Base-by-base conservation (phyloP, 441 rosid genomes). In the Gossypium gossypioides region DNA sequence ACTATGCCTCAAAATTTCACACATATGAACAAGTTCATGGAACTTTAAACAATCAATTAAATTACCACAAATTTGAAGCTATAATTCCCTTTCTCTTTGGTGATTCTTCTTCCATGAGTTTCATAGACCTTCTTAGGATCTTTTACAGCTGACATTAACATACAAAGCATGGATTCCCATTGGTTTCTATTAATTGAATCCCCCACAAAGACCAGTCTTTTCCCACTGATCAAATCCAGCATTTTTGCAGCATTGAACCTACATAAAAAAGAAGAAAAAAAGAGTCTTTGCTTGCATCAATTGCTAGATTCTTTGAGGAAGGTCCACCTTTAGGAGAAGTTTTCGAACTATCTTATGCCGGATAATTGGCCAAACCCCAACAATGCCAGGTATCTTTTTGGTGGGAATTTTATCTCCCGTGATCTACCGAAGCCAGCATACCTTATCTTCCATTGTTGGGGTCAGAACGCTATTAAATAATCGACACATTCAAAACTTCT, bases 111-210 rank as follows among this genome's bases (percentile, higher is more conserved):
- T 2, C 92, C 80, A 64, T 24, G 99, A 3, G 89, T 87, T 79
- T 94, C 97, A 73, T 92, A 92, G 61, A 92, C 93, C 85, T 60
- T 89, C 79, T 84, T 89, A 2, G 91, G 91, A 85, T 92, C 99
- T 78, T 61, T 84, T 65, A 90, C 77, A 48, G 89, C 97, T 76
- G 76, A 83, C 81, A 88, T 81, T 77, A 94, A 73, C 90, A 90
- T 54, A 77, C 99, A 94, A 67, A 94, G 81, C 94, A 94, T 81
- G 37, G 97, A 90, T 75, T 94, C 99, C 97, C 97, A 92, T 60
- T 89, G 99, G 79, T 92, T 90, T 78, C 97, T 85, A 74, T 92
- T 94, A 44, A 94, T 84, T n/a, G 97, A 92, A 84, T 94, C 99
- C 24, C 99, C 99, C 72, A 94, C 96, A 75, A 94, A 94, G 67